A percentile compares a stretch with the other conserved stretches of the same genome.
phyloP scores from a whole-genome alignment of 805 yeast genomes.

The Candida ficus region DNA sequence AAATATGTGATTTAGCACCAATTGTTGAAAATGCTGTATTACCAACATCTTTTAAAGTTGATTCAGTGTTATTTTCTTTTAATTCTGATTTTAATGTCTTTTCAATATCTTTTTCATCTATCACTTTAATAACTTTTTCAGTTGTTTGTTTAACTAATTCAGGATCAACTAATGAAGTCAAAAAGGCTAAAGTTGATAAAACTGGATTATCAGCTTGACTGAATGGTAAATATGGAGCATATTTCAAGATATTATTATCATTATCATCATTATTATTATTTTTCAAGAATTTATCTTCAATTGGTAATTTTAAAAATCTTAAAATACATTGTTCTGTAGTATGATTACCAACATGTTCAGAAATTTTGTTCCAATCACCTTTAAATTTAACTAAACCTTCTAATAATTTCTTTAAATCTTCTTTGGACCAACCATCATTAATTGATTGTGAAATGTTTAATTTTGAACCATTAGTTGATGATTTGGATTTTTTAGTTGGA shows the following conservation, averaged over 20 bases:
- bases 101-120: constrained; percentile 21
- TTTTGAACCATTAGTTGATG: constrained; percentile 4
- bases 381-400: constrained; percentile 57
- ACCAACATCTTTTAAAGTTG: constrained; percentile 50
- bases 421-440: constrained; percentile 60
- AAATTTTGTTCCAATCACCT: constrained; percentile 76
- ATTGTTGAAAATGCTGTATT: constrained; percentile 67
- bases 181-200: constrained; percentile 83
- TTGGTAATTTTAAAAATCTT: constrained; percentile 73
- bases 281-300: constrained; percentile 63
- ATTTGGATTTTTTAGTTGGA: no score
- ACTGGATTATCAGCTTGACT: constrained; percentile 89
- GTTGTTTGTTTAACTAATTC: constrained; percentile 83
- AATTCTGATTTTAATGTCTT: constrained; percentile 15
- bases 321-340: constrained; percentile 76
- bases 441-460: constrained; percentile 15
- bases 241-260: constrained; percentile 76
- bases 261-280: constrained; percentile 28
- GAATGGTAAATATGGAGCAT: constrained; percentile 79
- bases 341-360: constrained; percentile 60
- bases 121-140: constrained; percentile 43
- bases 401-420: constrained; percentile 55
- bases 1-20: constrained; percentile 75
- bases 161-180: constrained; percentile 81
- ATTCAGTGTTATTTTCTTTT: constrained; percentile 15